Percentiles rank a stretch among this genome's conserved stretches.
Evolutionary conservation across 345 rosid genomes (phyloP).

Genomic region (Balakata baccata): DNA sequence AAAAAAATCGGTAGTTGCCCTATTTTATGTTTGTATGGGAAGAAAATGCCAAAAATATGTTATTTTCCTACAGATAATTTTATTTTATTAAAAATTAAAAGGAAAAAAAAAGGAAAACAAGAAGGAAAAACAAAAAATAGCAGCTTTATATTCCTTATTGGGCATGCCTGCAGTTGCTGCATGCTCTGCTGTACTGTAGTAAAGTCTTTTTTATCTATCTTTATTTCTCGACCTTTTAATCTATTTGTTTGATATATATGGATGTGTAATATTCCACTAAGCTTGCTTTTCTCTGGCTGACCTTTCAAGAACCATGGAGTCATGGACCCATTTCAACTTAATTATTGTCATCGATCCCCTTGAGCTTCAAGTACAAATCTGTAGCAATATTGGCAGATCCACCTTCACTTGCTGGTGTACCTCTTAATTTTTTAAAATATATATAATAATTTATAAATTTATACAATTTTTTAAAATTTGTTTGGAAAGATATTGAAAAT

Average conservation of each 20-base stretch:
- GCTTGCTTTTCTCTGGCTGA: not conserved
- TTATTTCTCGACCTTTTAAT: not conserved
- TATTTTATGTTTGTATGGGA: not conserved
- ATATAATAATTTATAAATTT: no score
- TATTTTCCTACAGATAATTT: not conserved
- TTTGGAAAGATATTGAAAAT: no score
- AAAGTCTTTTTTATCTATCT: not conserved
- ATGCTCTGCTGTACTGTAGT: slow-evolving; percentile 12
- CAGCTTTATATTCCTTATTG: slow-evolving; percentile 20
- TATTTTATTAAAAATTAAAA: not conserved
- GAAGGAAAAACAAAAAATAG: slow-evolving; percentile 13
- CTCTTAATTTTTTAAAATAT: no score
- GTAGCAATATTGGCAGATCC: no score
- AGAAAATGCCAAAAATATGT: no score
- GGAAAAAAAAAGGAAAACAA: slow-evolving; percentile 14
- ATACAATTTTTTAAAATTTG: no score
- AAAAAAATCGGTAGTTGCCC: not conserved
- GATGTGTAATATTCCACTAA: not conserved
- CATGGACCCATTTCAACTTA: not conserved
- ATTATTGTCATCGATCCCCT: not conserved
- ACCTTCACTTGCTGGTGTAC: no score
- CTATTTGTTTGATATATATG: not conserved
- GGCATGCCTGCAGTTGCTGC: slow-evolving; percentile 19
- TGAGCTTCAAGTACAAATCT: not conserved
- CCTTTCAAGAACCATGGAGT: not conserved